A percentile compares a stretch with the other conserved stretches of the same genome.
Conservation (phyloP, 805 yeast genomes). For the Barnettozyma pratensis region DNA sequence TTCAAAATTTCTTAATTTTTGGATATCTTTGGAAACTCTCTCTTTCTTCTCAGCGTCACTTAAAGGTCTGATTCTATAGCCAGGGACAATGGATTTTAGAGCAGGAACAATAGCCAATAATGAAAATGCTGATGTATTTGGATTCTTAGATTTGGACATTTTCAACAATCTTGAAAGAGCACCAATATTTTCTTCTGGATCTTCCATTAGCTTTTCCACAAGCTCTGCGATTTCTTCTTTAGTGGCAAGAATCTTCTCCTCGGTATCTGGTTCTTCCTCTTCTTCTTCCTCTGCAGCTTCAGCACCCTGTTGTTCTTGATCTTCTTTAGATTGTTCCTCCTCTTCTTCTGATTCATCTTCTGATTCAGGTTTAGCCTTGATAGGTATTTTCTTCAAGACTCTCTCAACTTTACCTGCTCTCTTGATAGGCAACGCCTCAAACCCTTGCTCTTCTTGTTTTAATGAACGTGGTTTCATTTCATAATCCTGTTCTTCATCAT, state of each 20-base stretch:
- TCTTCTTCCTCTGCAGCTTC: constrained; percentile 22
- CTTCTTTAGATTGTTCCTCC: constrained; percentile 23
- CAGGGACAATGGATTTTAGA: constrained; percentile 81
- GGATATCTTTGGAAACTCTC: constrained; percentile 78
- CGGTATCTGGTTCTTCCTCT: constrained; percentile 38
- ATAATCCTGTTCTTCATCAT: constrained; percentile 74
- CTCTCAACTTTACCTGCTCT: constrained; percentile 72
- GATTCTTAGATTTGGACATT: constrained; percentile 64
- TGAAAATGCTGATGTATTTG: constrained; percentile 64
- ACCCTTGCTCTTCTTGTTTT: constrained; percentile 36
- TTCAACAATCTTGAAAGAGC: constrained; percentile 60
- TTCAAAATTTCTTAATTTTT: constrained; percentile 72
- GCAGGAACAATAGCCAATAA: constrained; percentile 77
- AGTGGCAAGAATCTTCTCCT: constrained; percentile 50
- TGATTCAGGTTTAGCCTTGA: constrained; percentile 1
- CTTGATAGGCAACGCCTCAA: constrained; percentile 80
- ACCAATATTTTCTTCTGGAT: constrained; percentile 80
- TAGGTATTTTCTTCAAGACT: constrained; percentile 35
- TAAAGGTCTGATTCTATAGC: constrained; percentile 79
- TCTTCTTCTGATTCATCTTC: constrained; percentile 25
- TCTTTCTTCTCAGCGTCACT: constrained; percentile 78
- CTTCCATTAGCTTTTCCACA: constrained; percentile 74
- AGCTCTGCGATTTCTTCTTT: constrained; percentile 81
- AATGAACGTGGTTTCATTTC: constrained; percentile 66
- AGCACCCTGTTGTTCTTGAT: constrained; percentile 17